phyloP scores from a whole-genome alignment of 331 rosid genomes.

The Stylosanthes scabra region DNA sequence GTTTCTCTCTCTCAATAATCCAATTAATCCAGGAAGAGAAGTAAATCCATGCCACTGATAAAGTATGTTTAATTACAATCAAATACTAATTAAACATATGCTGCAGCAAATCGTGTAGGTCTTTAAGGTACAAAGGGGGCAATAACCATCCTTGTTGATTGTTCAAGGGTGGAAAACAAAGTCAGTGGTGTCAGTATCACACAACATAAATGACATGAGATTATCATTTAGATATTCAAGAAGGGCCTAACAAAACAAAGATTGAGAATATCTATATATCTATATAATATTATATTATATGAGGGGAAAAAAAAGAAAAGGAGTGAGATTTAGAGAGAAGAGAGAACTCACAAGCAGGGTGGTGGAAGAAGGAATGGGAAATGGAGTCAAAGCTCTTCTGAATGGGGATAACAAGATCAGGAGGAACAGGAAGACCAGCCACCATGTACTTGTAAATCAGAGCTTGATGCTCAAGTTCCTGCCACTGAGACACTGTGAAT shows the following conservation, averaged over 20 bases:
- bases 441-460: constrained; percentile 65
- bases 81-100: neutral
- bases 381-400: constrained; percentile 65
- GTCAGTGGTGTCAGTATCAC: neutral
- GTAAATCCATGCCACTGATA: neutral
- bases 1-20: constrained; percentile 14
- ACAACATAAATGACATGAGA: constrained; percentile 8
- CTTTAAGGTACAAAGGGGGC: constrained; percentile 10
- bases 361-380: constrained; percentile 62
- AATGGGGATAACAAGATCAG: constrained; percentile 66
- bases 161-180: neutral
- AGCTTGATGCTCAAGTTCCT: constrained; percentile 70
- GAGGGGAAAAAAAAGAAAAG: too few relatives aligned
- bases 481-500: constrained; percentile 67
- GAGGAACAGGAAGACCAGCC: constrained; percentile 67
- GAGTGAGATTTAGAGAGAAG: neutral
- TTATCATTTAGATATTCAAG: neutral
- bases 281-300: too few relatives aligned
- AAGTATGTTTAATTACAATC: constrained; percentile 7
- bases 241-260: constrained; percentile 5
- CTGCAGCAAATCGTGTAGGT: constrained; percentile 17
- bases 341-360: constrained; percentile 35
- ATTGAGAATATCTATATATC: neutral
- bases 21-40: neutral
- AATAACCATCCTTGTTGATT: neutral